These are phyloP conservation scores for Begonia peltatifolia DNA, from an alignment of 306 rosid genomes.

Conservation along the genomic window DNA sequence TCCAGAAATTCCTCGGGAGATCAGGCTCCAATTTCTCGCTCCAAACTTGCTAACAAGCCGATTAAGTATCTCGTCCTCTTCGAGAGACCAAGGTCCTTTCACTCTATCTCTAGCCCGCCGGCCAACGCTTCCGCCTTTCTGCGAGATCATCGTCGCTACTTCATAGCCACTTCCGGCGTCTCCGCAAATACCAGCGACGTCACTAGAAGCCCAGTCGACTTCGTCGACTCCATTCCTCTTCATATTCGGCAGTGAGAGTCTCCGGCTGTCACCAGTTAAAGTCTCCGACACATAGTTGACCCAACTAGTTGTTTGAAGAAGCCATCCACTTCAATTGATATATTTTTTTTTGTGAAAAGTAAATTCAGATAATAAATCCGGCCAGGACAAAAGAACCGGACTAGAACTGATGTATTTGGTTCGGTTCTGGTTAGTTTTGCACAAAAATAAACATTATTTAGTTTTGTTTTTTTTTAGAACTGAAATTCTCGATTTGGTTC, in stretches of 20 bases:
- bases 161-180: slow-evolving; percentile 49
- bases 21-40: slow-evolving; percentile 83
- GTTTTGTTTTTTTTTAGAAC: too few species aligned
- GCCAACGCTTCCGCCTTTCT: slow-evolving; percentile 14
- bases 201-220: background rate
- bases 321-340: too few species aligned
- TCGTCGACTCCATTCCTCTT: slow-evolving; percentile 9
- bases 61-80: slow-evolving; percentile 69
- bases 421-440: too few species aligned
- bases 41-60: slow-evolving; percentile 81
- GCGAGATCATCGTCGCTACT: slow-evolving; percentile 15
- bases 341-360: too few species aligned
- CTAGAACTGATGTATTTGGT: too few species aligned
- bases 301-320: too few species aligned
- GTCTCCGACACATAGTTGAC: background rate
- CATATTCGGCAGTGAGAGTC: slow-evolving; percentile 11
- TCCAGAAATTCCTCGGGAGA: slow-evolving; percentile 79
- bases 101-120: slow-evolving; percentile 38
- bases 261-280: too few species aligned
- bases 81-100: slow-evolving; percentile 91
- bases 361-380: too few species aligned
- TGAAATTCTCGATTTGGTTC: too few species aligned
- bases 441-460: too few species aligned
- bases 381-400: too few species aligned
- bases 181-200: slow-evolving; percentile 1